Evolutionary conservation across 179 eudicot genomes (phyloP), one percentile per base, ranked within the genome.

Genomic region (Amaranthus tricolor): DNA sequence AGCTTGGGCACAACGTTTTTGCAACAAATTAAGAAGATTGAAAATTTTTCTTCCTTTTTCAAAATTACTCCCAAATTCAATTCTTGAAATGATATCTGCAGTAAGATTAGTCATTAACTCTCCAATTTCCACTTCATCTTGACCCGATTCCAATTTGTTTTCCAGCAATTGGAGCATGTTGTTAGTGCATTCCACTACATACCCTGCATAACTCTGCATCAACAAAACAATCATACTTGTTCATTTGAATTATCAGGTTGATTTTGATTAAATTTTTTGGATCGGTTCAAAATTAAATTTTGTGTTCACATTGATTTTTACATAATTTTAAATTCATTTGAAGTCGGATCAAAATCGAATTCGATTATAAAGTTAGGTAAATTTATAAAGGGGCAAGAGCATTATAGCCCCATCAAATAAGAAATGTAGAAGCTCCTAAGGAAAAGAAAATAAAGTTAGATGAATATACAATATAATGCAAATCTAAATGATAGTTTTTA

Each of bases 31-130:
- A 1, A 93, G 83, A 40, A 86, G 82, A 69, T 87, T 78, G 55
- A 91, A 91, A 21, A 91, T 91, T 54, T 83, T 88, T 80, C 86
- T 91, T 31, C 98, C 98, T 79, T 93, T 93, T 79, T 91, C 95
- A 66, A 82, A 89, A 70, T 87, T 88, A 53, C 81, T 84, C 45
- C 89, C 97, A 66, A 93, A 93, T 77, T 88, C 97, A 15, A 94
- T 84, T 72, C 91, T 68, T 2, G 98, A 91, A 15, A 93, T 93
- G 10, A 93, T 91, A 56, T 93, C 97, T 0, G 97, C 98, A 0
- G 96, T 89, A 53, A 91, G 82, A 2, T 72, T 80, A 69, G 86
- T 79, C 97, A 93, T 88, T 44, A 87, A 62, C 69, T 83, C 86
- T 6, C 97, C 97, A 17, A 93, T 93, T 81, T 93, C 98, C 49